Base-by-base conservation (phyloP, 495 filamentous ascomycete species). In the Hypoxylon rickii region DNA sequence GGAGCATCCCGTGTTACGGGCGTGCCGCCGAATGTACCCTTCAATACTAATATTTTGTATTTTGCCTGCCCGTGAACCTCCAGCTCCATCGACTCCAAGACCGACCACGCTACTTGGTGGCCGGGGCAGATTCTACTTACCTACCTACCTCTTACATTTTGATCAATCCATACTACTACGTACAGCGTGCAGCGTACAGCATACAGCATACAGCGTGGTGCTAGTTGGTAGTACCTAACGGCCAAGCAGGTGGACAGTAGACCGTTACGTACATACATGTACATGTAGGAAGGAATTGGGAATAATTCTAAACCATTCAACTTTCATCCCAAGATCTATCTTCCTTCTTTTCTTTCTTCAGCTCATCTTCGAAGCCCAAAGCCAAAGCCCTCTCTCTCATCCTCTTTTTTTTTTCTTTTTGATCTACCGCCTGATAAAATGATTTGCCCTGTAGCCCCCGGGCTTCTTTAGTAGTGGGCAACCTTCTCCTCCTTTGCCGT, bases 341-440 rank as follows among this genome's bases (percentile, higher is more conserved):
- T n/a, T n/a, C n/a, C 32, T 34, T 8, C 5, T n/a, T 34, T 34
- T 20, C 51, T 34, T 22, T 51, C 47, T 42, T 51, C 43, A 61
- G 39, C 50, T 61, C 45, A 20, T 29, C 38, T 49, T 55, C 18
- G 15, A 47, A 20, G n/a, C n/a, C n/a, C n/a, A n/a, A n/a, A n/a
- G n/a, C n/a, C n/a, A n/a, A n/a, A 29, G 24, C 24, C 10, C 24
- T 10, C 4, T 29, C 24, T 29, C 10, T 10, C 24, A 29, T 29
- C 24, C 24, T 29, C 24, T 46, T 32, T 40, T 40, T 34, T 45
- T 40, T 37, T 15, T 51, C 40, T 32, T 40, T 40, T 34, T 45
- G 34, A 40, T 41, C 51, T 34, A 39, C 47, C 55, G 22, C 17
- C 26, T 52, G 36, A 44, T 56, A 62, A 38, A 17, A 62, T 64